phyloP scores from a whole-genome alignment of 306 rosid species.

The Quercus alba region DNA sequence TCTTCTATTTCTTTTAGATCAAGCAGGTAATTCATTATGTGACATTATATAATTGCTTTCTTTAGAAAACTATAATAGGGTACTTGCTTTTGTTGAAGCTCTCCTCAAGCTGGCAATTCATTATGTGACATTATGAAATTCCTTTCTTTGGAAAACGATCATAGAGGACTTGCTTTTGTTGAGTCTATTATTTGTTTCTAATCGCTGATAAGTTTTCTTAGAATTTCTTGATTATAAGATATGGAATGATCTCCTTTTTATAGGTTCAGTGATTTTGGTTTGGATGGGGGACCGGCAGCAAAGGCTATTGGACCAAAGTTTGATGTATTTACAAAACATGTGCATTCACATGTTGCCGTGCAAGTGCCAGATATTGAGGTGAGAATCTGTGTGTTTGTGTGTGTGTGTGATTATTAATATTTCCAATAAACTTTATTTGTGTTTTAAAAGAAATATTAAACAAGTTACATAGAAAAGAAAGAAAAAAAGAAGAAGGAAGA shows the following conservation, averaged over 20 bases:
- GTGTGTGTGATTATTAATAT: background rate
- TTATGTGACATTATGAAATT: background rate
- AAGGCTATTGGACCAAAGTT: slow-evolving; percentile 47
- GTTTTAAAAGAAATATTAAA: background rate
- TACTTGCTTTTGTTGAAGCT: background rate
- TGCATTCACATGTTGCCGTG: slow-evolving; percentile 37
- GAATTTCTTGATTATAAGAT: background rate
- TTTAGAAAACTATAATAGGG: background rate
- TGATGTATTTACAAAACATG: slow-evolving; percentile 34
- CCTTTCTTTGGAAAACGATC: background rate
- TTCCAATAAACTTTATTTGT: no score
- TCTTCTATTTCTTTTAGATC: background rate
- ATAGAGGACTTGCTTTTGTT: background rate
- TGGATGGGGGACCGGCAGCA: slow-evolving; percentile 50
- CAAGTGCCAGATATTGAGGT: slow-evolving; percentile 53
- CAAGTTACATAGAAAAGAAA: background rate
- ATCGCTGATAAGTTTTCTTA: background rate
- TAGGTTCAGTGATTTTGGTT: slow-evolving; percentile 51
- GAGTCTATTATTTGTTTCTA: background rate
- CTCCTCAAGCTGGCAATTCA: background rate
- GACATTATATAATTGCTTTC: background rate
- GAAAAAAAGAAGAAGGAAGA: background rate
- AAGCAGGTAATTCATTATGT: background rate
- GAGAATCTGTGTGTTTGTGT: slow-evolving; percentile 19
- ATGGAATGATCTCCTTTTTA: background rate